Conservation (phyloP, 176 grass and related monocot genomes). For the Lolium perenne region DNA sequence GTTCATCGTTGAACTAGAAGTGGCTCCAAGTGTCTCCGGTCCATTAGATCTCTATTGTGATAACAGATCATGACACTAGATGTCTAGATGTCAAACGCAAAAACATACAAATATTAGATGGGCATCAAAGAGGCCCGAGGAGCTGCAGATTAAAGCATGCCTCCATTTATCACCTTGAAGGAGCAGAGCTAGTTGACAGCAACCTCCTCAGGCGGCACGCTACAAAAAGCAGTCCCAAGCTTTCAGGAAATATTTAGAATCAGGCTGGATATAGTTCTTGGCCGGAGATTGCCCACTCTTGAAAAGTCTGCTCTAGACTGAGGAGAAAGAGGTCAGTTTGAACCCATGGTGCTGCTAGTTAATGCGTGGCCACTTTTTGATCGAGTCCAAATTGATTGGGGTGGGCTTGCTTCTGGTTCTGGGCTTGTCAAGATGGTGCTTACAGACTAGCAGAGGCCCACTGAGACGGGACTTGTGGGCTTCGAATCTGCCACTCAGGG, state of each 20-base stretch:
- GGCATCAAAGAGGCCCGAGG: background rate
- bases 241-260: background rate
- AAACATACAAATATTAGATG: conserved; percentile 6
- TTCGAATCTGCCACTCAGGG: conserved; percentile 4
- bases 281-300: background rate
- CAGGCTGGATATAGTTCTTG: conserved; percentile 2
- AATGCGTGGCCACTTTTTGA: background rate
- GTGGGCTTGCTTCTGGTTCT: background rate
- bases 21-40: background rate
- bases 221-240: background rate
- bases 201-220: background rate
- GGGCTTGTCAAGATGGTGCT: conserved; percentile 1
- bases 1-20: background rate
- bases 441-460: conserved; percentile 21
- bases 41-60: background rate
- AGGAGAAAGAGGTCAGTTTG: background rate
- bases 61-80: background rate
- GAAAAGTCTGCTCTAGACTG: conserved; percentile 21
- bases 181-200: background rate
- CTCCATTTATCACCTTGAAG: background rate
- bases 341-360: background rate
- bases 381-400: background rate
- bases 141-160: background rate
- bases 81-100: background rate
- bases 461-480: background rate